A percentile compares a stretch with the other conserved stretches of the same genome.
Conservation (phyloP, 2,329 filamentous ascomycete species). For the Trichoderma cornu-damae region DNA sequence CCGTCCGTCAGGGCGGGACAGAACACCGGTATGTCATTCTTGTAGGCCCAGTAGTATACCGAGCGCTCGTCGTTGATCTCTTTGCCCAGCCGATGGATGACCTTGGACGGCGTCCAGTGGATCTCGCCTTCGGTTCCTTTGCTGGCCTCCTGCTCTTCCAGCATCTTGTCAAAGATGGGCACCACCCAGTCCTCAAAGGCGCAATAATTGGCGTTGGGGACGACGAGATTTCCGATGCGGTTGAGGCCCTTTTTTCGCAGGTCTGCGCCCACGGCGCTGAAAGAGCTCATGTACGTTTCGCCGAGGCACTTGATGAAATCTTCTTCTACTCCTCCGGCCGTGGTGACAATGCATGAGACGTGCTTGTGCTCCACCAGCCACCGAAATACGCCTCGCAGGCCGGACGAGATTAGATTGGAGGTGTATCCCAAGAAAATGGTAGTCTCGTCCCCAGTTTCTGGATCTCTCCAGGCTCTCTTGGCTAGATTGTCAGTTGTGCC, state of each 20-base stretch:
- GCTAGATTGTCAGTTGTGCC: not conserved
- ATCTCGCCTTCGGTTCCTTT: slow-evolving; percentile 64
- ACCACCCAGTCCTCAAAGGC: slow-evolving; percentile 97
- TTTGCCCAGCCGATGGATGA: slow-evolving; percentile 83
- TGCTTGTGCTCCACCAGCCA: slow-evolving; percentile 92
- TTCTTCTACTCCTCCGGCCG: slow-evolving; percentile 91
- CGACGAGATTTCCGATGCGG: slow-evolving; percentile 90
- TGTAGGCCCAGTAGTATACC: slow-evolving; percentile 96
- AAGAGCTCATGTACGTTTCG: slow-evolving; percentile 86
- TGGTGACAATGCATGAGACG: slow-evolving; percentile 89
- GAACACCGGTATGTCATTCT: slow-evolving; percentile 95
- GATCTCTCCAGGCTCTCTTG: slow-evolving; percentile 71
- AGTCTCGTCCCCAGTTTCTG: slow-evolving; percentile 70
- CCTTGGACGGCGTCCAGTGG: slow-evolving; percentile 88
- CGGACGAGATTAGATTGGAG: slow-evolving; percentile 94
- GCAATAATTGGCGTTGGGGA: slow-evolving; percentile 94
- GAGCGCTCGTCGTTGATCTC: slow-evolving; percentile 91
- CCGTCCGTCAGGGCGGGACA: slow-evolving; percentile 94
- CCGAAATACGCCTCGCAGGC: slow-evolving; percentile 82
- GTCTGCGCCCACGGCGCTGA: slow-evolving; percentile 68
- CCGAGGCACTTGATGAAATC: slow-evolving; percentile 98
- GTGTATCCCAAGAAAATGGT: slow-evolving; percentile 98
- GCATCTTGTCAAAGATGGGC: slow-evolving; percentile 89
- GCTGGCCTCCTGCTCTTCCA: slow-evolving; percentile 84
- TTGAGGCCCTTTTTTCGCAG: slow-evolving; percentile 85